Conservation (phyloP, 225 moss, liverwort and hornwort species). For the Polytrichum commune region DNA sequence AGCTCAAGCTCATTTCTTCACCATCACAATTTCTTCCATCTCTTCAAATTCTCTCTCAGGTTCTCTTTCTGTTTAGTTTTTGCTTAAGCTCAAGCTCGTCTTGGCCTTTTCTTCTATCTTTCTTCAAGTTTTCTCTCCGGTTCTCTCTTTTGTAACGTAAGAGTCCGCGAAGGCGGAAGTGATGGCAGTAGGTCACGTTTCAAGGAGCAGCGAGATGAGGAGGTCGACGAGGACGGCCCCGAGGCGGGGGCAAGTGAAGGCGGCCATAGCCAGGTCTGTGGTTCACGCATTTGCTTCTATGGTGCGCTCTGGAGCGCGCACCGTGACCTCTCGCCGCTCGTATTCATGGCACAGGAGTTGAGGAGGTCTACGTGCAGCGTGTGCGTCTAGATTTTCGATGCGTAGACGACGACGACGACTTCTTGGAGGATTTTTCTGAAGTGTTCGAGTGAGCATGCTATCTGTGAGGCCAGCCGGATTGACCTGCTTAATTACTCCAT, state of each 20-base stretch:
- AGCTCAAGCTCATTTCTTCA: too few species aligned
- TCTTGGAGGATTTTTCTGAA: not conserved
- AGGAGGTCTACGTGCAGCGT: not conserved
- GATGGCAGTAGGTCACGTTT: constrained; percentile 1
- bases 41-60: too few species aligned
- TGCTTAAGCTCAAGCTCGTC: too few species aligned
- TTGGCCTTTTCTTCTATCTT: too few species aligned
- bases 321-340: constrained; percentile 21
- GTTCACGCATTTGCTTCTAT: constrained; percentile 35
- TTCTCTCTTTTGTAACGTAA: too few species aligned
- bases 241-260: constrained; percentile 49
- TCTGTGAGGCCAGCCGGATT: not conserved
- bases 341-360: constrained; percentile 15
- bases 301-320: constrained; percentile 29
- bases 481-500: too few species aligned
- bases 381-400: not conserved
- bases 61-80: too few species aligned
- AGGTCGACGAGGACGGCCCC: constrained; percentile 22
- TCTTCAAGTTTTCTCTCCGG: too few species aligned
- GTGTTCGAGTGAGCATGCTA: not conserved
- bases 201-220: not conserved
- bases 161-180: not conserved
- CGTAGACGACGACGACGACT: not conserved
- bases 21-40: too few species aligned
- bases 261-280: constrained; percentile 39